These are phyloP conservation scores for Pulveroboletus sp. DNA, from an alignment of 768 basidiomycete genomes.

Conservation along the genomic window DNA sequence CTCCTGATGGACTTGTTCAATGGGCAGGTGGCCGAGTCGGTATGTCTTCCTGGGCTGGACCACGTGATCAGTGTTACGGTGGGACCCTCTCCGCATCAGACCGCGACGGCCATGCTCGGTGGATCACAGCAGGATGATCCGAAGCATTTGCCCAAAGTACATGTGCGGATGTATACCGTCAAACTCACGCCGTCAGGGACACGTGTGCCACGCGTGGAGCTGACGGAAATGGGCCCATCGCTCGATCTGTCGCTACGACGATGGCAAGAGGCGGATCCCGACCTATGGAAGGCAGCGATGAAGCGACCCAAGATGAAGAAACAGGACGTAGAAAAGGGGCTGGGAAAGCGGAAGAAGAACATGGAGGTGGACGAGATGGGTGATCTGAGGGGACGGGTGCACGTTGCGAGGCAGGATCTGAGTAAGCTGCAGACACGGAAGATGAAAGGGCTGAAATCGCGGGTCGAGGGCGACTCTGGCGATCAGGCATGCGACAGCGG, in stretches of 20 bases:
- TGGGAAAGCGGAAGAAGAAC: constrained; percentile 94
- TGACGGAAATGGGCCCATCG: constrained; percentile 87
- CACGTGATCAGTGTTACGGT: constrained; percentile 82
- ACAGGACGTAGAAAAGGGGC: constrained; percentile 75
- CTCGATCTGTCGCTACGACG: constrained; percentile 80
- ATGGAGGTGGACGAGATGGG: constrained; percentile 98
- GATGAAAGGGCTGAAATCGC: constrained; percentile 86
- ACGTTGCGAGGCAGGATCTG: constrained; percentile 87
- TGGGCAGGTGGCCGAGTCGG: constrained; percentile 75
- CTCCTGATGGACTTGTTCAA: constrained; percentile 89
- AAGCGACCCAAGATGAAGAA: constrained; percentile 85
- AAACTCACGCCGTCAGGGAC: constrained; percentile 71
- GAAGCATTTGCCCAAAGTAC: constrained; percentile 67
- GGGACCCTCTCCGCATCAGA: constrained; percentile 52
- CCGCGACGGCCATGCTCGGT: not conserved
- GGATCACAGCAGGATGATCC: constrained; percentile 35
- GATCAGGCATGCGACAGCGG: not conserved
- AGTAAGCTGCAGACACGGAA: constrained; percentile 83
- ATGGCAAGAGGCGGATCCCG: constrained; percentile 68
- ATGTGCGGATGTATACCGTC: constrained; percentile 83
- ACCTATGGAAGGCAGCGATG: constrained; percentile 76
- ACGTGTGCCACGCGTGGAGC: constrained; percentile 74
- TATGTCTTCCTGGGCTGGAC: constrained; percentile 80
- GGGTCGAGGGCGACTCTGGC: constrained; percentile 6
- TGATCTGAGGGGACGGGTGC: constrained; percentile 85